Evolutionary conservation across 768 basidiomycete species (phyloP).

Genomic region (Panaeolus cyanescens): DNA sequence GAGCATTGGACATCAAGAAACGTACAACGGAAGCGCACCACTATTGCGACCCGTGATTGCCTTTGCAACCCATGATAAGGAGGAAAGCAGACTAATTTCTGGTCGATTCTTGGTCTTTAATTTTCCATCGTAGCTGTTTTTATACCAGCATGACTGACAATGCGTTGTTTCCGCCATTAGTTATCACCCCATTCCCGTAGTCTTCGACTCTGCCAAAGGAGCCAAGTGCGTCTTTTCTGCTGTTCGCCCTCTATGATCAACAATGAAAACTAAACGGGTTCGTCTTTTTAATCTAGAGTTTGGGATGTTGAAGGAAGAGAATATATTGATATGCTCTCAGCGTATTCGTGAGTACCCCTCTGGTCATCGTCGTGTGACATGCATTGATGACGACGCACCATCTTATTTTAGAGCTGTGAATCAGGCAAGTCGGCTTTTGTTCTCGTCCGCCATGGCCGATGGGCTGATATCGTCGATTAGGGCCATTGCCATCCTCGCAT

Average conservation of each 20-base stretch:
- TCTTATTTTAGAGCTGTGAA: constrained; percentile 55
- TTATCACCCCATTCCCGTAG: constrained; percentile 94
- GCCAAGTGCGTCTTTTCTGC: constrained; percentile 74
- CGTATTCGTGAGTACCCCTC: constrained; percentile 79
- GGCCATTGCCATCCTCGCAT: constrained; percentile 94
- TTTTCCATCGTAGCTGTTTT: constrained; percentile 6
- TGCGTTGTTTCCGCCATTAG: constrained; percentile 60
- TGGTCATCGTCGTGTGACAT: constrained; percentile 4
- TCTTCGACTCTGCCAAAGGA: constrained; percentile 88
- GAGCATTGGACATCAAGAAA: constrained; percentile 1
- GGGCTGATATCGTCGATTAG: constrained; percentile 28
- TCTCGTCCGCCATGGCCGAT: constrained; percentile 5
- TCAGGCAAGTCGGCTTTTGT: constrained; percentile 54
- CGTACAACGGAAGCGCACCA: not conserved
- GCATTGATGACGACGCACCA: not conserved
- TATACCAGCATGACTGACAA: constrained; percentile 29
- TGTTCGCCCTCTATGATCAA: constrained; percentile 10
- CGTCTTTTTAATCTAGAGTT: constrained; percentile 44
- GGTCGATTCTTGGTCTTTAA: constrained; percentile 5
- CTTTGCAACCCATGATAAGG: constrained; percentile 10
- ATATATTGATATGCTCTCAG: constrained; percentile 98
- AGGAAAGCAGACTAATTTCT: constrained; percentile 10
- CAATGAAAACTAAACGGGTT: constrained; percentile 8
- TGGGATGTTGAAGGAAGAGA: constrained; percentile 96
- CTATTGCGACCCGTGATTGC: not conserved